phyloP scores from a whole-genome alignment of 2,329 filamentous ascomycete species.

The Daldinia sp. region DNA sequence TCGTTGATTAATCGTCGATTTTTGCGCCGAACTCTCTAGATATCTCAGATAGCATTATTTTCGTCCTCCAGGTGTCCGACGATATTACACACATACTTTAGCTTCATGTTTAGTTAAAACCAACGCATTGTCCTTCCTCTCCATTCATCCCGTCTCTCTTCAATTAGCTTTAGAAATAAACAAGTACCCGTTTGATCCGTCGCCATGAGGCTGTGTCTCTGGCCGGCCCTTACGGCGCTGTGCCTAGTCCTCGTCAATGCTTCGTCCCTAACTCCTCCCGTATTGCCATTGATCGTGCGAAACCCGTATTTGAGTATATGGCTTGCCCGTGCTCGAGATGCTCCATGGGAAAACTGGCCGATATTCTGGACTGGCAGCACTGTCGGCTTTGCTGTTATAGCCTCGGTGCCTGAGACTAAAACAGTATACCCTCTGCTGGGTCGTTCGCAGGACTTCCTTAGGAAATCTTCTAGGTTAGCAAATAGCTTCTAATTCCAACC shows the following conservation, averaged over 20 bases:
- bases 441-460: constrained; percentile 63
- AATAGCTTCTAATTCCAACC: constrained; percentile 3
- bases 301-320: constrained; percentile 72
- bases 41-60: constrained; percentile 23
- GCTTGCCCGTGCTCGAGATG: constrained; percentile 75
- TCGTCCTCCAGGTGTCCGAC: constrained; percentile 16
- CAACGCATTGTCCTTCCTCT: constrained; percentile 16
- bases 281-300: constrained; percentile 68
- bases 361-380: constrained; percentile 80
- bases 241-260: constrained; percentile 57
- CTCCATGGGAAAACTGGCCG: constrained; percentile 86
- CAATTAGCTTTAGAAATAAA: constrained; percentile 16
- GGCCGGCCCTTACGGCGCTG: constrained; percentile 49
- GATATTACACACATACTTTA: constrained; percentile 13
- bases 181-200: constrained; percentile 16
- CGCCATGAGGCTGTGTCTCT: constrained; percentile 49
- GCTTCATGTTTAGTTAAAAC: constrained; percentile 20
- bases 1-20: constrained; percentile 9
- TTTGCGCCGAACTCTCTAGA: constrained; percentile 2
- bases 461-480: constrained; percentile 45
- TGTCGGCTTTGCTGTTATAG: constrained; percentile 64
- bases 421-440: constrained; percentile 65
- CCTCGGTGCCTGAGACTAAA: constrained; percentile 56
- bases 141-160: background rate
- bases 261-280: constrained; percentile 67